A percentile compares a stretch with the other conserved stretches of the same genome.
phyloP scores from a whole-genome alignment of 208 protist species.

The Leishmania turanica region DNA sequence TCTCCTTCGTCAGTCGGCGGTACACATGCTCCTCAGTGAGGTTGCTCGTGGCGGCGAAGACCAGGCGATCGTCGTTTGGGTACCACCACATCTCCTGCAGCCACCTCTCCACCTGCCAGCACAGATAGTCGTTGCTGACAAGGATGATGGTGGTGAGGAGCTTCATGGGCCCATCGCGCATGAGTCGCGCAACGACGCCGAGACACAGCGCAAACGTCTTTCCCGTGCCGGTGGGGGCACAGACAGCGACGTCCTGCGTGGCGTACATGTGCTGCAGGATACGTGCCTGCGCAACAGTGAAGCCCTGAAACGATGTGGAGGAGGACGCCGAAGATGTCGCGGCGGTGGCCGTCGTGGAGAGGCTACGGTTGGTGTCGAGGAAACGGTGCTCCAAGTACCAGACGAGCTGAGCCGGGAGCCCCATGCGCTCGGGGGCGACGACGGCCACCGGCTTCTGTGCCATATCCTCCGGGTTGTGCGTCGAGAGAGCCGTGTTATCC shows the following conservation, averaged over 20 bases:
- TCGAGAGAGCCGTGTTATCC: slow-evolving; percentile 37
- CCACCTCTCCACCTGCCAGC: slow-evolving; percentile 82
- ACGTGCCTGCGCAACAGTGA: slow-evolving; percentile 86
- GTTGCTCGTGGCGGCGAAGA: slow-evolving; percentile 77
- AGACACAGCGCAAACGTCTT: slow-evolving; percentile 91
- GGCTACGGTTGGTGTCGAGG: slow-evolving; percentile 23
- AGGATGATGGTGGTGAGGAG: slow-evolving; percentile 81
- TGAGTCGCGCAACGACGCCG: slow-evolving; percentile 78
- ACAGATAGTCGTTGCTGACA: slow-evolving; percentile 75
- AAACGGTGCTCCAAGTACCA: slow-evolving; percentile 57
- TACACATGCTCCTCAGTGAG: slow-evolving; percentile 65
- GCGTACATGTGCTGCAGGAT: slow-evolving; percentile 90
- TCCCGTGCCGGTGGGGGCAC: slow-evolving; percentile 88
- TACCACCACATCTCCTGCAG: slow-evolving; percentile 92
- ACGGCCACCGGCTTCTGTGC: slow-evolving; percentile 60
- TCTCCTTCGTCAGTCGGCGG: slow-evolving; percentile 70
- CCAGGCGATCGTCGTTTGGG: slow-evolving; percentile 76
- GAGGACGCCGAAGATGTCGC: not conserved
- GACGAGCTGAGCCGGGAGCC: slow-evolving; percentile 76
- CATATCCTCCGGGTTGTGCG: slow-evolving; percentile 26
- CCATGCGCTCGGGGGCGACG: slow-evolving; percentile 82
- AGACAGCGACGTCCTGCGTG: slow-evolving; percentile 81
- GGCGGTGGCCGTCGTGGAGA: not conserved
- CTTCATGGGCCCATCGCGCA: slow-evolving; percentile 91
- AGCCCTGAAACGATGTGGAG: slow-evolving; percentile 21